Percentiles rank a stretch among this genome's conserved stretches.
Conservation (phyloP, 2,329 filamentous ascomycete species). For the Nemania bipapillata region DNA sequence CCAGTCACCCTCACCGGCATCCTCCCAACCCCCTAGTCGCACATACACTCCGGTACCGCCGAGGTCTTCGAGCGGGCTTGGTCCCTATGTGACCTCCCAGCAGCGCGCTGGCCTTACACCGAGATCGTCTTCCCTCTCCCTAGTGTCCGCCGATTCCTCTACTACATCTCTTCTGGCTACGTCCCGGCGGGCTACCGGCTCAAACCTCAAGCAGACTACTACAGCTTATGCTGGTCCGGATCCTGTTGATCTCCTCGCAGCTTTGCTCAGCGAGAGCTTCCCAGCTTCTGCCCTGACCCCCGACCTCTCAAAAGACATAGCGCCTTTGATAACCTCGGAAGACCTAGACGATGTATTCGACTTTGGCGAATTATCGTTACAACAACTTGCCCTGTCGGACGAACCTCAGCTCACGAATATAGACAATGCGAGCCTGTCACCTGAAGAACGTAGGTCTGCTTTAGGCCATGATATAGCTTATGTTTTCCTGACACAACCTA, state of each 20-base stretch:
- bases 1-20: conserved; percentile 70
- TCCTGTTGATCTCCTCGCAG: conserved; percentile 74
- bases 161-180: conserved; percentile 76
- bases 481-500: conserved; percentile 38
- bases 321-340: conserved; percentile 56
- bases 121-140: conserved; percentile 77
- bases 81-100: conserved; percentile 73
- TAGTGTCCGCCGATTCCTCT: conserved; percentile 80
- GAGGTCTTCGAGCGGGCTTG: conserved; percentile 74
- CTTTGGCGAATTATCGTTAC: conserved; percentile 80
- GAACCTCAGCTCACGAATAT: conserved; percentile 42
- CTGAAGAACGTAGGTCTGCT: conserved; percentile 75
- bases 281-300: conserved; percentile 15
- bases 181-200: conserved; percentile 73
- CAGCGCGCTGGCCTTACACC: conserved; percentile 73
- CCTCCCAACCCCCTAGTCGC: conserved; percentile 68
- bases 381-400: conserved; percentile 69
- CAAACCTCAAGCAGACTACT: conserved; percentile 70
- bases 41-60: conserved; percentile 76
- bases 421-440: conserved; percentile 65
- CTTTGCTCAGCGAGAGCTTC: conserved; percentile 54
- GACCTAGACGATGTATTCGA: conserved; percentile 75
- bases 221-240: conserved; percentile 67
- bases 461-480: conserved; percentile 32
- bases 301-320: conserved; percentile 22